Base-by-base conservation (phyloP, 257 asterid genomes). In the Verbascum thapsus region DNA sequence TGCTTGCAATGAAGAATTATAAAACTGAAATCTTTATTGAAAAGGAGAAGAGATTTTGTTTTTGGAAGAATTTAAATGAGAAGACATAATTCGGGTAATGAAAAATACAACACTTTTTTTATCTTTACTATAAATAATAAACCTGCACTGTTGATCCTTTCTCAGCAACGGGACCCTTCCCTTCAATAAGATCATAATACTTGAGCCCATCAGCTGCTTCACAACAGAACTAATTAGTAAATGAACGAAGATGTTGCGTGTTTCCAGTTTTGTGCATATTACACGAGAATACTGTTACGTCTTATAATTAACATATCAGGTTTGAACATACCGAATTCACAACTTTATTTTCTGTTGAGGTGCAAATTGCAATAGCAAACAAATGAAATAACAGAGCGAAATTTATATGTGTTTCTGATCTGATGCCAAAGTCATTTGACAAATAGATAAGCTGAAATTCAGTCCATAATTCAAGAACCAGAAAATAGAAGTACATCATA, bases 61-160 rank as follows among this genome's bases (percentile, higher is more conserved):
- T 22, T 51, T 50, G 10, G 23, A 49, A 30, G 22, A 39, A 37
- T 43, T n/a, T 18, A 12, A 13, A 56, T 19, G 53, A 41, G 56
- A 50, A 12, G 20, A 22, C 1, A 3, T 1, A 22, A 43, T 45
- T 19, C 40, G n/a, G 15, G 52, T 0, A 39, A 50, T 0, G 2
- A 32, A 15, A n/a, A 34, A 26, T 8, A 26, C 57, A 37, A 18
- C 13, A 26, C 2, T 30, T 23, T 11, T n/a, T 34, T 22, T 2
- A 8, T 34, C 12, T 1, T 22, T 8, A 45, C 7, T 39, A 41
- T 37, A 59, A 54, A 42, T 30, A 22, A 41, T 30, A 22, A 41
- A 91, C 98, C 98, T 88, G 90, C 74, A 82, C 98, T 0, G 79
- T 83, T 11, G 82, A 66, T 64, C 98, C 96, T 22, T 88, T 92